phyloP scores from a whole-genome alignment of 148 eudicot genomes.

The Persicaria tinctoria region DNA sequence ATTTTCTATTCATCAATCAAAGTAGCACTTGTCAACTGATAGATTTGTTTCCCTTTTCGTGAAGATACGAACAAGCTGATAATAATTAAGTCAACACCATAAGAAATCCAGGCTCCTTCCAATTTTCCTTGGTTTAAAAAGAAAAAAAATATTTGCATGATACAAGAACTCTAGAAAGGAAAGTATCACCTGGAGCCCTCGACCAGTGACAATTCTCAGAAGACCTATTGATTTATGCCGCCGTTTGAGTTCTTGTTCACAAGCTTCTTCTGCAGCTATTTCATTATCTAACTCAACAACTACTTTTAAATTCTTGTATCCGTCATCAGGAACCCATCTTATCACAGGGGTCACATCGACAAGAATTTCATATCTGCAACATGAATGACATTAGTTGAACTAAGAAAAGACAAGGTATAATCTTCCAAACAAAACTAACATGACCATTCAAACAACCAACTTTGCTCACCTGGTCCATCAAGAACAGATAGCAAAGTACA shows the following conservation, averaged over 20 bases:
- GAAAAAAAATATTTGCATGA: neutral
- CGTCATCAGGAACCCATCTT: conserved; percentile 79
- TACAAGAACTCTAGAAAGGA: conserved; percentile 3
- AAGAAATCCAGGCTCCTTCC: neutral
- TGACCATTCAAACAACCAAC: neutral
- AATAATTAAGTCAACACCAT: neutral
- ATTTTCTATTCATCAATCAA: neutral
- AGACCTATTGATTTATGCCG: conserved; percentile 71
- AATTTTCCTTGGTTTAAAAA: neutral
- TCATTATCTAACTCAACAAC: conserved; percentile 89
- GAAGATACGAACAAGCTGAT: neutral
- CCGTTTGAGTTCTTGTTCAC: conserved; percentile 70
- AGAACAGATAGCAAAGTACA: neutral
- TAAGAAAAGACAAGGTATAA: conserved; percentile 2
- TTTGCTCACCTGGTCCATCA: neutral
- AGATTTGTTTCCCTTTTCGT: neutral
- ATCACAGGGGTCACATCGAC: conserved; percentile 87
- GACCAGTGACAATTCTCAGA: conserved; percentile 71
- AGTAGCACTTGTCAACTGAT: neutral
- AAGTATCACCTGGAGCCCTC: conserved; percentile 81
- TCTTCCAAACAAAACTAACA: neutral
- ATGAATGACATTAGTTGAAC: conserved; percentile 10
- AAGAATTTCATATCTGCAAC: conserved; percentile 68
- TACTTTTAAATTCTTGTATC: conserved; percentile 76
- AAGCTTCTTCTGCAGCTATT: conserved; percentile 66